Conservation (phyloP, 1,284 basidiomycete genomes). For the Wolfiporia cocos region DNA sequence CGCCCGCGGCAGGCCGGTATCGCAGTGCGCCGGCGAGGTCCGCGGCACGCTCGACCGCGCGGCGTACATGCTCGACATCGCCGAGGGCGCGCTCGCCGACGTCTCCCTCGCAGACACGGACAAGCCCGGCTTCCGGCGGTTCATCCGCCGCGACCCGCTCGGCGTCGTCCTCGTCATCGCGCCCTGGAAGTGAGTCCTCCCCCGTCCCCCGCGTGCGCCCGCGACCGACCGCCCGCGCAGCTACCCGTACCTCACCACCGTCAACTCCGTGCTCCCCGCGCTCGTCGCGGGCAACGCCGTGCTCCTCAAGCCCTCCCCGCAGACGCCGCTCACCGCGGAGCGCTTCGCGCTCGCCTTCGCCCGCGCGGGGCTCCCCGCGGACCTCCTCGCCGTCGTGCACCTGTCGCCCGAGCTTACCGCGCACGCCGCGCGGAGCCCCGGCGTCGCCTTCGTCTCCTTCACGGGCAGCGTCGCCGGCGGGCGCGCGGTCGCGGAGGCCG, state of each 20-base stretch:
- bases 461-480: slow-evolving; percentile 82
- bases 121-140: slow-evolving; percentile 76
- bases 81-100: slow-evolving; percentile 71
- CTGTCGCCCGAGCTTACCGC: slow-evolving; percentile 63
- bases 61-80: slow-evolving; percentile 82
- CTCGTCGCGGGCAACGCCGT: slow-evolving; percentile 87
- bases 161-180: slow-evolving; percentile 87
- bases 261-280: slow-evolving; percentile 89
- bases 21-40: slow-evolving; percentile 75
- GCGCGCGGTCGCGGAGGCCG: slow-evolving; percentile 55
- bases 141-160: slow-evolving; percentile 77
- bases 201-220: slow-evolving; percentile 1
- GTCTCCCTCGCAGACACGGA: slow-evolving; percentile 71
- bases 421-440: slow-evolving; percentile 59
- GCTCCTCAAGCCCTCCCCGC: slow-evolving; percentile 90
- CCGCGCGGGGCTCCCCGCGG: slow-evolving; percentile 72
- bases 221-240: slow-evolving; percentile 32
- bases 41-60: slow-evolving; percentile 79
- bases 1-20: slow-evolving; percentile 55
- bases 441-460: slow-evolving; percentile 82
- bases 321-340: slow-evolving; percentile 87
- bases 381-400: slow-evolving; percentile 79
- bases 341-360: slow-evolving; percentile 66
- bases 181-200: slow-evolving; percentile 77
- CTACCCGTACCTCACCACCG: slow-evolving; percentile 83